Evolutionary conservation across 306 rosid species (phyloP), one percentile per base, ranked within the genome.

Genomic region (Oemleria cerasiformis): DNA sequence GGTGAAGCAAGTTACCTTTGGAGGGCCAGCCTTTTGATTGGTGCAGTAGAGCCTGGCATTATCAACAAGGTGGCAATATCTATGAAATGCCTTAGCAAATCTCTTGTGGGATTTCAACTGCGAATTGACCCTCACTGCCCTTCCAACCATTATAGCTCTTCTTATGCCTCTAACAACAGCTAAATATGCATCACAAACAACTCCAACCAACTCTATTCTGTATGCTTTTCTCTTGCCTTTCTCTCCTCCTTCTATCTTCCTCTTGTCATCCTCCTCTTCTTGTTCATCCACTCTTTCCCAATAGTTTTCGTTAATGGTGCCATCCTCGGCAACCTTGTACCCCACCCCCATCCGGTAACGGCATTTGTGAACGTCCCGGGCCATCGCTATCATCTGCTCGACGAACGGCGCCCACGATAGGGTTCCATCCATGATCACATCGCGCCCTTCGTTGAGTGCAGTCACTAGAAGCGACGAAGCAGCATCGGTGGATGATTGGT

Each of bases 101-200:
- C 96, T 91, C 79, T 86, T 90, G 86, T 95, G 99, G 69, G 99
- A 95, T 73, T 80, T 78, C 82, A 95, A 57, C 67, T 95, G 97
- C 19, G 96, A 89, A 72, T 84, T 89, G 39, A 91, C 96, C 75
- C 97, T 88, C 71, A 94, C 99, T 63, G 97, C 99, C 60, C 99
- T 88, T 11, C 89, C 79, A 45, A 86, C 69, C 83, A 86, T 78
- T 71, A 94, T 82, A 54, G 96, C 92, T 83, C 99, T 86, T 91
- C 99, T 91, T 5, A 94, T 91, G 76, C 96, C 99, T 82, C 99
- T 86, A 54, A 86, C 85, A 56, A 91, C 97, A 64, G 99, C 99
- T 56, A 94, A 80, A 70, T 91, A 87, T 61, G 92, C 88, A 79
- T 94, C 96, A 85, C 99, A 94, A 75, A 91, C 92, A 54, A 94